Evolutionary conservation across 176 grass and related monocot genomes (phyloP).

Genomic region (Rhynchospora pubera): DNA sequence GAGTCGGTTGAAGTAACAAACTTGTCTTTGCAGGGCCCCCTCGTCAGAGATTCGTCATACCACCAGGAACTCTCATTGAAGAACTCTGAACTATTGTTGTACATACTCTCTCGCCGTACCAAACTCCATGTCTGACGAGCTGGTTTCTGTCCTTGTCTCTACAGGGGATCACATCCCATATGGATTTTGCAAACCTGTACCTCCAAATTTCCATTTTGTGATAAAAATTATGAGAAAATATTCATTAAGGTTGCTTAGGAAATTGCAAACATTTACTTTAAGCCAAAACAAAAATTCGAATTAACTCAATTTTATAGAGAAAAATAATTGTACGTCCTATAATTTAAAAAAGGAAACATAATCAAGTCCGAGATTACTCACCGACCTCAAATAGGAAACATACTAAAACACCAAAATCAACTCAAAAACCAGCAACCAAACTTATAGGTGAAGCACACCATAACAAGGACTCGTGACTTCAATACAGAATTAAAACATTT

Average conservation of each 20-base stretch:
- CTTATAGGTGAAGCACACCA: background rate
- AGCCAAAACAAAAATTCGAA: background rate
- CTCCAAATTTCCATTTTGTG: background rate
- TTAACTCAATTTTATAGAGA: background rate
- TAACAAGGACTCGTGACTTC: background rate
- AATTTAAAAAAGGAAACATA: background rate
- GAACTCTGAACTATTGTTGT: conserved; percentile 50
- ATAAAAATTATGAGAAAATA: background rate
- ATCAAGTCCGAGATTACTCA: background rate
- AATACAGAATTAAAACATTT: background rate
- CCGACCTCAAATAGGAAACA: background rate
- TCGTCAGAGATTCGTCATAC: conserved; percentile 56
- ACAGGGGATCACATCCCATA: conserved; percentile 74
- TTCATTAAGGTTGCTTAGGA: background rate
- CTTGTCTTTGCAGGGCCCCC: conserved; percentile 40
- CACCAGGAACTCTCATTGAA: conserved; percentile 67
- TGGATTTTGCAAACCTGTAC: conserved; percentile 67
- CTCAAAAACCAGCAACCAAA: background rate
- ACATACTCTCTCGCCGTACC: conserved; percentile 83
- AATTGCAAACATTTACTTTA: background rate
- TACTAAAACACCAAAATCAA: background rate
- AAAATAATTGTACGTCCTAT: too few relatives aligned
- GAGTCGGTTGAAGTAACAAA: conserved; percentile 44
- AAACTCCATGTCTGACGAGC: conserved; percentile 79
- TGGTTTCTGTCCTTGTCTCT: conserved; percentile 44